Evolutionary conservation across 2,329 filamentous ascomycete species (phyloP), one percentile per base, ranked within the genome.

Genomic region (Colletotrichum cuscutae): DNA sequence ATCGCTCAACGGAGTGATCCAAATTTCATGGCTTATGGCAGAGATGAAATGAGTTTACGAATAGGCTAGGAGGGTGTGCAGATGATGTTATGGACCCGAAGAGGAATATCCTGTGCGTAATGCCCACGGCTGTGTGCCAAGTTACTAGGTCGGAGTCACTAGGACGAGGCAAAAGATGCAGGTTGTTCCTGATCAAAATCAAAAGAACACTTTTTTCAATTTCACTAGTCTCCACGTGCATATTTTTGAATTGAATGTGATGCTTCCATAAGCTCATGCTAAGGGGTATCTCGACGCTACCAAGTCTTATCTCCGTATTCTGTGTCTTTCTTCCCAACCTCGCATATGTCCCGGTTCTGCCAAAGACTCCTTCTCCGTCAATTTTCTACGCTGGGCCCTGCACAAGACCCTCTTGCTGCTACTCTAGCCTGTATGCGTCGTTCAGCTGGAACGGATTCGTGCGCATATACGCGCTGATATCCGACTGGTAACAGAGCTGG

Each of bases 381-480:
- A 4, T 49, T 19, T 49, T 7, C 52, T 54, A 57, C 15, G 53
- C 26, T n/a, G 19, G 28, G 5, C 11, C 19, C 11, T 15, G 28
- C 15, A 24, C n/a, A n/a, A 61, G 28, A 63, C 46, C 53, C 37
- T 52, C 67, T 28, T 11, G 30, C 32, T 46, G 71, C 19, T n/a
- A 60, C 52, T 30, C 56, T 22, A 75, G 52, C 49, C 6, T 66
- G 35, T 73, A 79, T 5, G 77, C 73, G 7, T 78, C 75, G 37
- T 83, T 76, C 15, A 86, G 77, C 53, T 77, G 77, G 75, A 92
- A 92, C 0, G 89, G 89, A 6, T 80, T 77, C 7, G 76, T 79
- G 32, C 85, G 84, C 42, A 93, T 89, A 75, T 87, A 93, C 9
- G 86, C 83, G 77, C 91, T 93, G 30, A 95, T 86, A 77, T 95